Base-by-base conservation (phyloP, 179 eudicot genomes). In the Dionaea muscipula region DNA sequence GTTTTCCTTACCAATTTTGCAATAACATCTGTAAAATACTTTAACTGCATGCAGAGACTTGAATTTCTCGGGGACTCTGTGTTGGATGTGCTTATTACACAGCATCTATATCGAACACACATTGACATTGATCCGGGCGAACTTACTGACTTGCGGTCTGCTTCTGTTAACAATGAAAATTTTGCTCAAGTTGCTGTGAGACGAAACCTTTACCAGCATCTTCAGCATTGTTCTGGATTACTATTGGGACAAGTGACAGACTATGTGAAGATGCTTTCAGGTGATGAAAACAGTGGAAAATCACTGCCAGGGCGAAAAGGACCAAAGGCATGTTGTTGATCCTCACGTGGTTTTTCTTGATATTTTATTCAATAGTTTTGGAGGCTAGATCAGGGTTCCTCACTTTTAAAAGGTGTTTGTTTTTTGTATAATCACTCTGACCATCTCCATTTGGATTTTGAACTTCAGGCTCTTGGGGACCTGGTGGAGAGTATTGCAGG, bases 51-150 rank as follows among this genome's bases (percentile, higher is more conserved):
- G 24, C 72, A 91, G 88, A 82, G 98, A 75, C 85, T 91, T 40
- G 98, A 91, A 63, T 91, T 87, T 77, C 85, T 91, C 15, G 98
- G 98, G 15, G 98, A 91, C 53, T 80, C 98, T 9, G 95, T 82
- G 43, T 62, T 91, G 70, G 98, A 91, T 68, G 56, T 91, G 65
- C 81, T 91, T 49, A 72, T 91, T 56, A 91, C 98, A 31, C 55
- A 76, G 73, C 67, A 91, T 68, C 75, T 87, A 51, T 91, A 76
- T 66, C 70, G 77, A 61, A 80, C 46, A 53, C 87, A 91, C 63
- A 49, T 26, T 3, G 74, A 84, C n/a, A 67, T 82, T 57, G 88
- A 91, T 73, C 95, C 88, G 0, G 98, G 98, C 45, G 88, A 82
- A 51, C 67, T 91, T 63, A 91, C 98, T 16, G 94, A 91, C 73